Conservation (phyloP, 2,329 filamentous ascomycete genomes). For the Davidsoniella neocaledoniae region DNA sequence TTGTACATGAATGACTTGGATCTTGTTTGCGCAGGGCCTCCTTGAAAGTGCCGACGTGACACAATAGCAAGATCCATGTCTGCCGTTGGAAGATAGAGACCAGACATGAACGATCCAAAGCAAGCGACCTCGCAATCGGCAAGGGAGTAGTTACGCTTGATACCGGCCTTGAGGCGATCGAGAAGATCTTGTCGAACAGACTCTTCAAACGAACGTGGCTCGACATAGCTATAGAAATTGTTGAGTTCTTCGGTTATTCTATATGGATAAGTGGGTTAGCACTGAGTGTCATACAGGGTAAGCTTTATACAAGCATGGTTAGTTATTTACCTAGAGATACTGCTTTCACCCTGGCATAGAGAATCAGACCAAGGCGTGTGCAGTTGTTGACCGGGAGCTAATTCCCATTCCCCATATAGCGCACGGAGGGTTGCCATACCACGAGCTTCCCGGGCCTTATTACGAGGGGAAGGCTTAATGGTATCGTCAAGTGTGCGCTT, state of each 20-base stretch:
- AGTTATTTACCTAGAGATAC: background rate
- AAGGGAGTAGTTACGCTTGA: slow-evolving; percentile 37
- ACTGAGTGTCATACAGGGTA: background rate
- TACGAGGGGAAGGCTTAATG: slow-evolving; percentile 42
- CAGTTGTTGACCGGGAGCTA: slow-evolving; percentile 22
- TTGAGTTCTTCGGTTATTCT: slow-evolving; percentile 81
- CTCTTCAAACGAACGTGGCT: slow-evolving; percentile 61
- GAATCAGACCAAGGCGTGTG: slow-evolving; percentile 39
- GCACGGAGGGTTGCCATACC: slow-evolving; percentile 30
- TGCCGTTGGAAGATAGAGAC: slow-evolving; percentile 51
- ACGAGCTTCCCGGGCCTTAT: slow-evolving; percentile 20
- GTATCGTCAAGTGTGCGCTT: slow-evolving; percentile 62
- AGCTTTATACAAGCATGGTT: background rate
- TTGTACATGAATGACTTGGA: slow-evolving; percentile 41
- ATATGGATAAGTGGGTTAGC: slow-evolving; percentile 3
- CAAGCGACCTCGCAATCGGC: slow-evolving; percentile 46
- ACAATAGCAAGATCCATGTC: slow-evolving; percentile 91
- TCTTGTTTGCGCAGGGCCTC: slow-evolving; percentile 30
- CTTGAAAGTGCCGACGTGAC: slow-evolving; percentile 37
- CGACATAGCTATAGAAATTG: slow-evolving; percentile 76
- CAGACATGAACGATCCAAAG: slow-evolving; percentile 91
- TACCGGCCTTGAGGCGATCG: slow-evolving; percentile 42
- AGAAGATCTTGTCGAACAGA: slow-evolving; percentile 58
- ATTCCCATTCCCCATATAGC: slow-evolving; percentile 36
- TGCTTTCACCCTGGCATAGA: background rate